phyloP scores from a whole-genome alignment of 176 grass and related monocot species.

The Guadua angustifolia region DNA sequence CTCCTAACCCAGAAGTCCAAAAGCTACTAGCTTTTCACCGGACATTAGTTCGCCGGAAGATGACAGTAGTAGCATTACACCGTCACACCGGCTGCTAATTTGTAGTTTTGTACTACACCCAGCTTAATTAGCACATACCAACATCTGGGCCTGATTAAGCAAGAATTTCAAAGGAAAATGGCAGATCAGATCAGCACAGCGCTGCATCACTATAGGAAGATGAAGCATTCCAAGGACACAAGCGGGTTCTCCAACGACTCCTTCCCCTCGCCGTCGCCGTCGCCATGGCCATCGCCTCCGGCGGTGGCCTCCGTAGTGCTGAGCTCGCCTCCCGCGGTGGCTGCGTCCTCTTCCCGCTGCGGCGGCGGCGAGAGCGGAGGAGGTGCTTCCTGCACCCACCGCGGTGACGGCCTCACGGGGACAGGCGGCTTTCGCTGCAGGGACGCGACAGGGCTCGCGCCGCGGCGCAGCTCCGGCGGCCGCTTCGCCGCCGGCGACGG shows the following conservation, averaged over 20 bases:
- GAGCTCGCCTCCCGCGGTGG: background rate
- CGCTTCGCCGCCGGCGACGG: slow-evolving; percentile 70
- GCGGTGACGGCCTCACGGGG: slow-evolving; percentile 42
- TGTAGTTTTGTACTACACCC: background rate
- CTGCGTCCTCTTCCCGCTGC: slow-evolving; percentile 32
- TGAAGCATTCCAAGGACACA: slow-evolving; percentile 93
- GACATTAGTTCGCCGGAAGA: background rate
- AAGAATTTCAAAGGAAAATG: slow-evolving; percentile 10
- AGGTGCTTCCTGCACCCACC: slow-evolving; percentile 25
- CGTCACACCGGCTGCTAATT: slow-evolving; percentile 14
- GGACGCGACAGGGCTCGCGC: slow-evolving; percentile 20
- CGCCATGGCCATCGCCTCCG: background rate
- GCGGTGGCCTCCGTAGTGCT: background rate
- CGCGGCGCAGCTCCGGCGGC: slow-evolving; percentile 34
- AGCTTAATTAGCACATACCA: background rate
- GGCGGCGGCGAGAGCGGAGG: background rate
- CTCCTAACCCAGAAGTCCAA: slow-evolving; percentile 6
- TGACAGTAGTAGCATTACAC: slow-evolving; percentile 24
- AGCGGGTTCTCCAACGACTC: slow-evolving; percentile 88
- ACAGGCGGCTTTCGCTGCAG: slow-evolving; percentile 37
- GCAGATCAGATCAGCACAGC: slow-evolving; percentile 13
- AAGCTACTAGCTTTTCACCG: slow-evolving; percentile 10
- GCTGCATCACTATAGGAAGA: slow-evolving; percentile 60
- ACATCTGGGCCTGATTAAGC: slow-evolving; percentile 29
- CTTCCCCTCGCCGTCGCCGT: slow-evolving; percentile 47